Evolutionary conservation across 2,329 filamentous ascomycete species (phyloP).

Genomic region (Orbilia quercus): DNA sequence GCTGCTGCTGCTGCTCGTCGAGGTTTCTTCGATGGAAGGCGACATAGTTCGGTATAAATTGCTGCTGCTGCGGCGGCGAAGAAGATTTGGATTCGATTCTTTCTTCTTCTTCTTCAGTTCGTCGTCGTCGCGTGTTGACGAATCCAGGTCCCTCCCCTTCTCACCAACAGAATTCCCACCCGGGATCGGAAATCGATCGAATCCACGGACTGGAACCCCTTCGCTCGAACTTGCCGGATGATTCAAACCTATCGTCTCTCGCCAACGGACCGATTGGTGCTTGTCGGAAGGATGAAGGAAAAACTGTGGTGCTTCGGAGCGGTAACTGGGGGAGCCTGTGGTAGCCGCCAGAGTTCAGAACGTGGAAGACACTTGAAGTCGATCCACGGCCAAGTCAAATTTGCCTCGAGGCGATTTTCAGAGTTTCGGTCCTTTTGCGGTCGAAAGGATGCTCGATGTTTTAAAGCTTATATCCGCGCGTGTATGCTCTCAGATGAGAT

Average conservation of each 20-base stretch:
- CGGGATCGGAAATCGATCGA: neutral
- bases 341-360: conserved; percentile 22
- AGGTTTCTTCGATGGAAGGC: conserved; percentile 44
- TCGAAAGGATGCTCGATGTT: conserved; percentile 11
- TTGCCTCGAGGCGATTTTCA: conserved; percentile 42
- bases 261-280: neutral
- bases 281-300: conserved; percentile 8
- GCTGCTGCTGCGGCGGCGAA: no score
- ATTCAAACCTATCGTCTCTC: neutral
- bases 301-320: conserved; percentile 21
- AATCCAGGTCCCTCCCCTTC: conserved; percentile 24
- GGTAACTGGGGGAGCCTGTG: conserved; percentile 8
- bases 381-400: conserved; percentile 25
- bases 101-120: conserved; percentile 1
- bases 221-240: neutral
- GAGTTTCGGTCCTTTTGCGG: conserved; percentile 46
- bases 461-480: conserved; percentile 53
- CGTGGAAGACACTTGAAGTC: neutral
- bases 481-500: neutral
- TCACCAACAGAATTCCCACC: conserved; percentile 14
- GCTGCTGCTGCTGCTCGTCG: no score
- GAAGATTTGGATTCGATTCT: conserved; percentile 9
- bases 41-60: conserved; percentile 26
- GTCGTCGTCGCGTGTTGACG: conserved; percentile 16
- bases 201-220: neutral